These are phyloP conservation scores for Pseudocercospora crystallina DNA, from an alignment of 2,329 filamentous ascomycete species.

Conservation along the genomic window DNA sequence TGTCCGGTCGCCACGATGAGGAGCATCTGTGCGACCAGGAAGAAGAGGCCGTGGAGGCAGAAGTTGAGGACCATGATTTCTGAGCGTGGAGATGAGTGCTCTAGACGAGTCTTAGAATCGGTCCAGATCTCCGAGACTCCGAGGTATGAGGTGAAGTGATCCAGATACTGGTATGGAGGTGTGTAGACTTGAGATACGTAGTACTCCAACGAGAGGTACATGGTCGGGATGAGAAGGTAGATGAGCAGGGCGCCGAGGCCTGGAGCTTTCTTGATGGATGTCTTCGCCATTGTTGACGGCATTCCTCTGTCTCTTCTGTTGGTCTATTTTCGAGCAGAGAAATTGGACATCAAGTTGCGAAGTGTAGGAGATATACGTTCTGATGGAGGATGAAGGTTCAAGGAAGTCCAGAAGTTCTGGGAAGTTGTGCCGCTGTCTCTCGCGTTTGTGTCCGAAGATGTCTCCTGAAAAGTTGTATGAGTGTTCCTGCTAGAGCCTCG, in stretches of 20 bases:
- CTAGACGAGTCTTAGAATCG: constrained; percentile 1
- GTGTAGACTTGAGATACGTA: constrained; percentile 9
- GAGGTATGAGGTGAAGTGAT: constrained; percentile 16
- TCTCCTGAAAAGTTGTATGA: too few species aligned
- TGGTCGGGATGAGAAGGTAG: constrained; percentile 5
- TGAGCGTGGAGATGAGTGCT: constrained; percentile 8
- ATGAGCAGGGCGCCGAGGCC: constrained; percentile 11
- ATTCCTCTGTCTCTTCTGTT: constrained; percentile 1
- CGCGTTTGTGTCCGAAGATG: too few species aligned
- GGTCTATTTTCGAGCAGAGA: background rate
- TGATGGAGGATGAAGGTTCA: too few species aligned
- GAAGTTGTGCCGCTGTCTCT: too few species aligned
- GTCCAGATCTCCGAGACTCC: constrained; percentile 10
- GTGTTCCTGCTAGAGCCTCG: too few species aligned
- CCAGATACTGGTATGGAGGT: constrained; percentile 13
- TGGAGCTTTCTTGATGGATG: background rate
- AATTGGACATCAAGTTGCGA: background rate
- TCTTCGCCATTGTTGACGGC: background rate
- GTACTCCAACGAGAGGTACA: constrained; percentile 15
- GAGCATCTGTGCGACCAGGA: constrained; percentile 7
- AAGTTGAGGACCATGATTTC: constrained; percentile 17
- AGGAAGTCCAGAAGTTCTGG: too few species aligned
- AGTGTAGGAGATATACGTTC: too few species aligned
- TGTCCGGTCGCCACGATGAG: constrained; percentile 4
- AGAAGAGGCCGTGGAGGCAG: constrained; percentile 11